phyloP scores from a whole-genome alignment of 2,329 filamentous ascomycete genomes.

The Penicillium sp. region DNA sequence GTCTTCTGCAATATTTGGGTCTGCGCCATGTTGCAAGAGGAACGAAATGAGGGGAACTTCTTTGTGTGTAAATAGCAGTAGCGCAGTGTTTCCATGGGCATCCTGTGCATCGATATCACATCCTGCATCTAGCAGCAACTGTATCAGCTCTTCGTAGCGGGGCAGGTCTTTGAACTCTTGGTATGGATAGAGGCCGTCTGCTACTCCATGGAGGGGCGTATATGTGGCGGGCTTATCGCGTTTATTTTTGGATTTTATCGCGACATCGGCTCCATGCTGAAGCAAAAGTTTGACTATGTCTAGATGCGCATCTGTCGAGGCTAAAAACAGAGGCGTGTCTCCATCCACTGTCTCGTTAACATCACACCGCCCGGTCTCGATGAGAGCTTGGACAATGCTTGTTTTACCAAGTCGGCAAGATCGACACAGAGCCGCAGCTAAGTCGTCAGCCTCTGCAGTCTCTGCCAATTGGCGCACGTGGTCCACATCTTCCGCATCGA shows the following conservation, averaged over 20 bases:
- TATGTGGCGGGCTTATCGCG: neutral
- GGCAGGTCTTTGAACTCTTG: neutral
- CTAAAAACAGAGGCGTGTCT: slow-evolving; percentile 10
- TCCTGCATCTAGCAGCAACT: slow-evolving; percentile 12
- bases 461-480: slow-evolving; percentile 1
- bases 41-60: neutral
- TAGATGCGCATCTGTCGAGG: neutral
- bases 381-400: neutral
- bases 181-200: neutral
- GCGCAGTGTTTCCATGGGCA: neutral
- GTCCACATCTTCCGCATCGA: slow-evolving; percentile 8
- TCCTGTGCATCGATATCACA: slow-evolving; percentile 13
- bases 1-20: slow-evolving; percentile 7
- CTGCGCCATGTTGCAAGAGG: slow-evolving; percentile 8
- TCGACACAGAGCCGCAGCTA: slow-evolving; percentile 9
- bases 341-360: slow-evolving; percentile 8
- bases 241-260: neutral
- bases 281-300: slow-evolving; percentile 11
- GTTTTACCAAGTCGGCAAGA: slow-evolving; percentile 6
- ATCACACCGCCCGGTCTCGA: slow-evolving; percentile 8
- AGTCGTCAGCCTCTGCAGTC: slow-evolving; percentile 3
- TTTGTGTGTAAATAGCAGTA: neutral
- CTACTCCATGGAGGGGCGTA: slow-evolving; percentile 2
- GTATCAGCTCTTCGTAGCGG: neutral
- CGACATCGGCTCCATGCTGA: slow-evolving; percentile 7